These are phyloP conservation scores for Puya raimondii DNA, from an alignment of 176 grass and related monocot species.

Conservation along the genomic window DNA sequence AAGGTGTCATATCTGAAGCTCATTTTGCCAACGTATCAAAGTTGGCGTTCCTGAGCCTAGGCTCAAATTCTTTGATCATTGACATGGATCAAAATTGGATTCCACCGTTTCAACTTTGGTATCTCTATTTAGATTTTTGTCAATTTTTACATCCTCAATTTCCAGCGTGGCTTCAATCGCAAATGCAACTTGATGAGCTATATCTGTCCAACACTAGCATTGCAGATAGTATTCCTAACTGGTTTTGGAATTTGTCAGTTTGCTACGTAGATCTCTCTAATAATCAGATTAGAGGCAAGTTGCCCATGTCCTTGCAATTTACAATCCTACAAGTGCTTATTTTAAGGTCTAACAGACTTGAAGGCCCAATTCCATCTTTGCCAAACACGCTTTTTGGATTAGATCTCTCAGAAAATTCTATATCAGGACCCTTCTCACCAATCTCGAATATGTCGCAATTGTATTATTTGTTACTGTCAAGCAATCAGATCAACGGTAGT, in stretches of 20 bases:
- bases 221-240: constrained; percentile 7
- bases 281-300: constrained; percentile 9
- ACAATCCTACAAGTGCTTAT: not conserved
- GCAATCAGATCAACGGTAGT: not conserved
- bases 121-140: not conserved
- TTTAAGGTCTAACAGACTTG: constrained; percentile 21
- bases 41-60: not conserved
- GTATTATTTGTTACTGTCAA: not conserved
- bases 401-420: constrained; percentile 30
- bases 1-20: constrained; percentile 3
- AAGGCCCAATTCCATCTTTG: constrained; percentile 24
- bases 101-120: constrained; percentile 2
- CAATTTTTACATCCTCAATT: not conserved
- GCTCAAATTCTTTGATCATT: not conserved
- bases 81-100: not conserved
- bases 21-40: constrained; percentile 9
- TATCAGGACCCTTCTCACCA: constrained; percentile 16
- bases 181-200: not conserved
- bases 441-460: not conserved
- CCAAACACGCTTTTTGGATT: not conserved
- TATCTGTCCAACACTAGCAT: constrained; percentile 33
- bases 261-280: not conserved
- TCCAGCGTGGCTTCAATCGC: constrained; percentile 18
- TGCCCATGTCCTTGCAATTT: constrained; percentile 18
- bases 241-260: constrained; percentile 22